Evolutionary conservation across 331 rosid species (phyloP).

Genomic region (Phaseolus coccineus): DNA sequence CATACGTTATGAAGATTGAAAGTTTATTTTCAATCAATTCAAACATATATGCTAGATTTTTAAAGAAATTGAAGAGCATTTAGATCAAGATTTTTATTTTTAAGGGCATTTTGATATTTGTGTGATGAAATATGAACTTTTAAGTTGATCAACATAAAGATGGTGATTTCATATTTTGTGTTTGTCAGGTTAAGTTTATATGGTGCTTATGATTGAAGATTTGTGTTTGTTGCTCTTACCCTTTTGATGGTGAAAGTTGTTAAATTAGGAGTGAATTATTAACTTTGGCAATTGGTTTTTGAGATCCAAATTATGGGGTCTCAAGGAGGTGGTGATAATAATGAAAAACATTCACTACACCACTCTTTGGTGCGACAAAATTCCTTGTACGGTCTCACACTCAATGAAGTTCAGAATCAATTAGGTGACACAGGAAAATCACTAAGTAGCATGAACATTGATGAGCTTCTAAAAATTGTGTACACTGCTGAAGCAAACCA

Average conservation of each 20-base stretch:
- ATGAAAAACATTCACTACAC: slow-evolving; percentile 66
- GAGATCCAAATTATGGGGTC: slow-evolving; percentile 87
- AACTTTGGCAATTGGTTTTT: slow-evolving; percentile 48
- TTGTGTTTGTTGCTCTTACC: slow-evolving; percentile 10
- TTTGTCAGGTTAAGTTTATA: slow-evolving; percentile 31
- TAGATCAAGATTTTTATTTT: too few relatives aligned
- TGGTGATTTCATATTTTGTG: slow-evolving; percentile 18
- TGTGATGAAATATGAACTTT: slow-evolving; percentile 10
- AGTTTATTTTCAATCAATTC: too few relatives aligned
- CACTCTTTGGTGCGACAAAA: slow-evolving; percentile 68
- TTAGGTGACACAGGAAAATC: slow-evolving; percentile 92
- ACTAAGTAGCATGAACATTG: slow-evolving; percentile 91
- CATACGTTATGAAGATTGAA: too few relatives aligned
- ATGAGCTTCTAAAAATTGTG: slow-evolving; percentile 86
- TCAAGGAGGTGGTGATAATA: slow-evolving; percentile 77
- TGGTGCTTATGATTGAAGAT: slow-evolving; percentile 45
- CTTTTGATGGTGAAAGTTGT: slow-evolving; percentile 1
- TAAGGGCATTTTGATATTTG: too few relatives aligned
- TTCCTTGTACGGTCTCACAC: slow-evolving; percentile 87
- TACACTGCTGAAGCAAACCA: slow-evolving; percentile 84
- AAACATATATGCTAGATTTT: neutral
- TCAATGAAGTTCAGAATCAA: slow-evolving; percentile 91
- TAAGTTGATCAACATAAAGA: slow-evolving; percentile 10
- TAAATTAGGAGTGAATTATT: slow-evolving; percentile 35
- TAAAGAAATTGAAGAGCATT: neutral